These are phyloP conservation scores for Heimioporus sp. DNA, from an alignment of 768 basidiomycete genomes.

Conservation along the genomic window DNA sequence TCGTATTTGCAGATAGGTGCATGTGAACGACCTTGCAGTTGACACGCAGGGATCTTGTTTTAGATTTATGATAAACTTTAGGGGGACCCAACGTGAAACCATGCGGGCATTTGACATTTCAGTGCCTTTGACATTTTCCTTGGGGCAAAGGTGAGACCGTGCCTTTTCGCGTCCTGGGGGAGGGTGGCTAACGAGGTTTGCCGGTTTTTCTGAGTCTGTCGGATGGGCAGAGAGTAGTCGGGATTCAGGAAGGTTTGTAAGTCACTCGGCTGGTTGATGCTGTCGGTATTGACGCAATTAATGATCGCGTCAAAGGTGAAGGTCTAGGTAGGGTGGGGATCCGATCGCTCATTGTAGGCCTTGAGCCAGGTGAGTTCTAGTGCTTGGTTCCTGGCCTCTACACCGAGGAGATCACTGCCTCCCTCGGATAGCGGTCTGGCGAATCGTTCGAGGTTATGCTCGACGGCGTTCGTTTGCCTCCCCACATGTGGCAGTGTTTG, in stretches of 20 bases:
- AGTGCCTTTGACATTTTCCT: too few relatives aligned
- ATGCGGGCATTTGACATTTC: not conserved
- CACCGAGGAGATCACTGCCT: not conserved
- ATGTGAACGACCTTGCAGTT: not conserved
- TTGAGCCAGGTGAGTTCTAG: not conserved
- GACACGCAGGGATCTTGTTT: not conserved
- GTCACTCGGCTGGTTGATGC: not conserved
- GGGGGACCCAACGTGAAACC: not conserved
- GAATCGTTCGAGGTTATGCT: not conserved
- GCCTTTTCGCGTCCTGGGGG: too few relatives aligned
- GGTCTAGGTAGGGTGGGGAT: not conserved
- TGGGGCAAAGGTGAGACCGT: too few relatives aligned
- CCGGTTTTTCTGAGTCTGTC: not conserved
- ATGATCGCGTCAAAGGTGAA: not conserved
- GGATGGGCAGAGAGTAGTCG: not conserved
- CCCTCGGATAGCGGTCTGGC: not conserved
- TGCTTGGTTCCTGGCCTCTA: not conserved
- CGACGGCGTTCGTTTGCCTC: not conserved
- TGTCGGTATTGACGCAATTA: not conserved
- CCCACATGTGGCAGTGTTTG: not conserved
- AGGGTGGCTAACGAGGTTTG: too few relatives aligned
- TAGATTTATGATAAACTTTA: not conserved
- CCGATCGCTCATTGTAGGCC: not conserved
- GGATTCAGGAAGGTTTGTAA: not conserved
- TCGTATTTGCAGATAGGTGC: too few relatives aligned